phyloP scores from a whole-genome alignment of 371 early-diverging fungal genomes.

The Mucor velutinosus region DNA sequence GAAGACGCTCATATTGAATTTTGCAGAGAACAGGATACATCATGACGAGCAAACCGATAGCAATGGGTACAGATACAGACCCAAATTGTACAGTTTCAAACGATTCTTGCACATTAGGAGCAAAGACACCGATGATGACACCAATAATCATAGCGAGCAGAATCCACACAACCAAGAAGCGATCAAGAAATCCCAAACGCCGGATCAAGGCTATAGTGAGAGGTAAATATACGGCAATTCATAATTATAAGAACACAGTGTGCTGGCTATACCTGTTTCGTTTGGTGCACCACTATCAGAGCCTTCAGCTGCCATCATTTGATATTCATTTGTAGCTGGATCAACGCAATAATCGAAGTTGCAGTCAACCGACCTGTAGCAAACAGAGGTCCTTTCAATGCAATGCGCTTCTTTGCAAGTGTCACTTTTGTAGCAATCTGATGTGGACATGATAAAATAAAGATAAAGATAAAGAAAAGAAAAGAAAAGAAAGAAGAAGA shows the following conservation, averaged over 20 bases:
- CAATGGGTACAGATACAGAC: conserved; percentile 72
- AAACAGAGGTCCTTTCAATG: background rate
- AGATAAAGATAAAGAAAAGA: background rate
- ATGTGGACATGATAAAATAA: background rate
- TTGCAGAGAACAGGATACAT: conserved; percentile 79
- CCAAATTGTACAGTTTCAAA: conserved; percentile 60
- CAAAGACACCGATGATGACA: conserved; percentile 71
- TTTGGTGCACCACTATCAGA: background rate
- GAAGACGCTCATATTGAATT: conserved; percentile 62
- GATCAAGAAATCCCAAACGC: conserved; percentile 49
- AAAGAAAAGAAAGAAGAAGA: background rate
- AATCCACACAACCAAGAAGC: conserved; percentile 59
- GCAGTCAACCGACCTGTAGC: conserved; percentile 20
- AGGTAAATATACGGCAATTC: too few relatives aligned
- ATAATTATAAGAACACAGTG: background rate
- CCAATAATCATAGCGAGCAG: conserved; percentile 67
- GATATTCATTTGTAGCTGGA: background rate
- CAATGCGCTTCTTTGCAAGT: conserved; percentile 8
- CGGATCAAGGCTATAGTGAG: conserved; percentile 23
- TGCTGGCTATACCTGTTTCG: conserved; percentile 1
- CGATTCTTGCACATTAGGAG: conserved; percentile 54
- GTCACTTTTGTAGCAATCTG: conserved; percentile 14
- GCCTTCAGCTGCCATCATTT: background rate
- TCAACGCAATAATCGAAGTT: conserved; percentile 20
- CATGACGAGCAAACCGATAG: conserved; percentile 67